Evolutionary conservation across 495 filamentous ascomycete genomes (phyloP).

Genomic region (Xanthoparmelia taractica): DNA sequence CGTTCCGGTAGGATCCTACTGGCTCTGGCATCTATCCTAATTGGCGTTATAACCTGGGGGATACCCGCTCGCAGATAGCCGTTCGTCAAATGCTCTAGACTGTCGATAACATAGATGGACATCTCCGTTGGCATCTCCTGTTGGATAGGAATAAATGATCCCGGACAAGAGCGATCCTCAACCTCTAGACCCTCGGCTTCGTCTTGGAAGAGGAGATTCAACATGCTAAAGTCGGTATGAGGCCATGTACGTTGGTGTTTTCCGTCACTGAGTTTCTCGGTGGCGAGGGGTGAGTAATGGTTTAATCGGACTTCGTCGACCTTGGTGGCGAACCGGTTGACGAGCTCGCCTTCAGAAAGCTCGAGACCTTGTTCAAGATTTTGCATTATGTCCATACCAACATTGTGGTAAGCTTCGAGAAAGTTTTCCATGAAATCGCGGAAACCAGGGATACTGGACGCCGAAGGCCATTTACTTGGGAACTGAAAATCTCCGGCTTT

Average conservation of each 20-base stretch:
- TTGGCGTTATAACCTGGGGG: constrained; percentile 1
- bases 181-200: neutral
- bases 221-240: constrained; percentile 18
- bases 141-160: neutral
- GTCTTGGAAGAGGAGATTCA: constrained; percentile 2
- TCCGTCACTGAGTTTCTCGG: constrained; percentile 1
- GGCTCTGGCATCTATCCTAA: neutral
- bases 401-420: constrained; percentile 23
- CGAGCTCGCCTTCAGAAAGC: neutral
- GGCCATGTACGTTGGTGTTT: constrained; percentile 10
- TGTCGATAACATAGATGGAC: neutral
- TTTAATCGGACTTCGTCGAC: constrained; percentile 16
- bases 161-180: neutral
- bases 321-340: constrained; percentile 5
- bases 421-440: constrained; percentile 27
- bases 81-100: constrained; percentile 16
- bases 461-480: constrained; percentile 30
- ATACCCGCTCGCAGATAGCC: constrained; percentile 5
- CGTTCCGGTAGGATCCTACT: constrained; percentile 1
- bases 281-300: constrained; percentile 13
- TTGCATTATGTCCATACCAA: constrained; percentile 7
- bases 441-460: constrained; percentile 27
- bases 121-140: neutral
- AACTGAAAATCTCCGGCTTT: constrained; percentile 23
- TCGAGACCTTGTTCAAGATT: constrained; percentile 7